Conservation (phyloP, 2,329 filamentous ascomycete species). For the Penicillium sp. region DNA sequence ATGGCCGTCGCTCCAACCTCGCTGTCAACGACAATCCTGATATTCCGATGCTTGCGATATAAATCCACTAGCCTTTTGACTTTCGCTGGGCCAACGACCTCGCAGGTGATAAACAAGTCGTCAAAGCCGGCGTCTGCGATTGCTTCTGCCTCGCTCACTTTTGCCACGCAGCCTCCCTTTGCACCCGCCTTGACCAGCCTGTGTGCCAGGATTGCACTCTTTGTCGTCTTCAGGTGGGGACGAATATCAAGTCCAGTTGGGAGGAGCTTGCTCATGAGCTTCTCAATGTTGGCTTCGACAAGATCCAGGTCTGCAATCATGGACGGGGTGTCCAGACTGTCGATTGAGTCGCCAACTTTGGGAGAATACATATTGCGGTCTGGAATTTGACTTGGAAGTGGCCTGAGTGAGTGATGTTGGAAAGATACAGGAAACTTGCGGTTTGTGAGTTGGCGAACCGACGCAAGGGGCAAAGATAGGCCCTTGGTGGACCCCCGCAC, state of each 20-base stretch:
- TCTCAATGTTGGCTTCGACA: slow-evolving; percentile 55
- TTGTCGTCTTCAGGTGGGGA: slow-evolving; percentile 58
- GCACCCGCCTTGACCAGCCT: slow-evolving; percentile 50
- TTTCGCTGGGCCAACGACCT: slow-evolving; percentile 52
- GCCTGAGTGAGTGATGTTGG: background rate
- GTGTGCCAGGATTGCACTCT: slow-evolving; percentile 48
- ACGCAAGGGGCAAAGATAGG: background rate
- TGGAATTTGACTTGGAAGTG: background rate
- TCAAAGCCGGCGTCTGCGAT: slow-evolving; percentile 49
- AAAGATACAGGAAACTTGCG: background rate
- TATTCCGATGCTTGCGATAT: slow-evolving; percentile 37
- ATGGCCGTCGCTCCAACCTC: slow-evolving; percentile 49
- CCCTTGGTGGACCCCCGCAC: background rate
- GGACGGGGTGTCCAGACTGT: slow-evolving; percentile 55
- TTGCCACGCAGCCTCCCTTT: slow-evolving; percentile 55
- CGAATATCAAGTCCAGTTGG: slow-evolving; percentile 50
- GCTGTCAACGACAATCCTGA: slow-evolving; percentile 54
- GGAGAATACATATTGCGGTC: slow-evolving; percentile 40
- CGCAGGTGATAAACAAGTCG: slow-evolving; percentile 55
- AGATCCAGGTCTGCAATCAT: slow-evolving; percentile 57
- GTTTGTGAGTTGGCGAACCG: background rate
- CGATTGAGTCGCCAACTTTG: slow-evolving; percentile 45
- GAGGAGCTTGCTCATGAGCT: slow-evolving; percentile 48
- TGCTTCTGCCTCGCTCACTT: slow-evolving; percentile 51
- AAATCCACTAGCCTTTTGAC: slow-evolving; percentile 50